phyloP scores from a whole-genome alignment of 2,329 filamentous ascomycete species.

The Lecanicillium sp. region DNA sequence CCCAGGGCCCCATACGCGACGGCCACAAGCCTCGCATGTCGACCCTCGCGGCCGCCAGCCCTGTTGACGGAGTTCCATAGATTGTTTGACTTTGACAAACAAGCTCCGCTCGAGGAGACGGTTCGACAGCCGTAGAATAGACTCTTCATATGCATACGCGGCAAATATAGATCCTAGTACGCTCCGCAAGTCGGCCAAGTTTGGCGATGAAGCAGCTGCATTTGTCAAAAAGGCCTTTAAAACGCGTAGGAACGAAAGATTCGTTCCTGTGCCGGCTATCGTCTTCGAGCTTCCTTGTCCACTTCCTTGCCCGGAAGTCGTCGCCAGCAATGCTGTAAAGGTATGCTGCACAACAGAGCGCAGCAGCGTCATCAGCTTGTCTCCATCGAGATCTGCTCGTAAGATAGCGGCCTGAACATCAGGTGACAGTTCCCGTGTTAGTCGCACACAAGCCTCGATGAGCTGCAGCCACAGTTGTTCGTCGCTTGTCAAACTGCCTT shows the following conservation, averaged over 20 bases:
- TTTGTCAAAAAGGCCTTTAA: constrained; percentile 81
- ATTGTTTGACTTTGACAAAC: constrained; percentile 73
- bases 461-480: constrained; percentile 54
- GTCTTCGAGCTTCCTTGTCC: constrained; percentile 25
- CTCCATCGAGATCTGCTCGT: constrained; percentile 37
- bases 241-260: constrained; percentile 79
- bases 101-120: constrained; percentile 81
- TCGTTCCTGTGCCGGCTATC: constrained; percentile 34
- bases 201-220: constrained; percentile 74
- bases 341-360: constrained; percentile 80
- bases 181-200: constrained; percentile 74
- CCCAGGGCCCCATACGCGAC: constrained; percentile 81
- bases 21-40: constrained; percentile 78
- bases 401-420: constrained; percentile 33
- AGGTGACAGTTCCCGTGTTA: constrained; percentile 57
- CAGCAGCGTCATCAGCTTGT: constrained; percentile 58
- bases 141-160: constrained; percentile 91
- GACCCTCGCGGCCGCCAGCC: constrained; percentile 87
- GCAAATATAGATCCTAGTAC: constrained; percentile 88
- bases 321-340: constrained; percentile 77
- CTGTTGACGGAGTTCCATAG: constrained; percentile 65
- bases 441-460: constrained; percentile 52
- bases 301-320: constrained; percentile 51
- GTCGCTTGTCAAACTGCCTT: constrained; percentile 40
- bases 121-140: constrained; percentile 77